phyloP scores from a whole-genome alignment of 768 basidiomycete genomes.

The Termitomyces sp. region DNA sequence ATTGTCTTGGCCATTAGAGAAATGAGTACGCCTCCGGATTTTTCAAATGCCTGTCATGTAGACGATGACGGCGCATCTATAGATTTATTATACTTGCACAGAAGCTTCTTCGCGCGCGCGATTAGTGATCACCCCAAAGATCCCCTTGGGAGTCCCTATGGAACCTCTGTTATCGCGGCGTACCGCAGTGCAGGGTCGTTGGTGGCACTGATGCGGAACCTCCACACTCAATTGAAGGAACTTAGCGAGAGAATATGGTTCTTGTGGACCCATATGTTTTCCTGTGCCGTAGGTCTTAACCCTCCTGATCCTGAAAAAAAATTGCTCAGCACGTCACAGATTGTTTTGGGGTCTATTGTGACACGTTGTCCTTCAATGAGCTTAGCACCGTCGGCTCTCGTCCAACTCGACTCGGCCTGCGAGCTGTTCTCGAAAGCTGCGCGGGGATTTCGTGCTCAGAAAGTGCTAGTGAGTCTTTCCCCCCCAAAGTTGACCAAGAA shows the following conservation, averaged over 20 bases:
- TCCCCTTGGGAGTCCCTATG: conserved; percentile 67
- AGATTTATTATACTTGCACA: conserved; percentile 69
- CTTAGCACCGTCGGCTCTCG: conserved; percentile 67
- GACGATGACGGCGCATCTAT: background rate
- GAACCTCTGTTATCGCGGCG: conserved; percentile 68
- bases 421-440: conserved; percentile 71
- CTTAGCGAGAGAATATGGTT: conserved; percentile 65
- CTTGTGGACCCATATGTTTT: conserved; percentile 59
- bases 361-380: conserved; percentile 79
- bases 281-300: conserved; percentile 49
- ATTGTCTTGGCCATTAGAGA: conserved; percentile 66
- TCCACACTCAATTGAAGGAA: conserved; percentile 59
- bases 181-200: conserved; percentile 71
- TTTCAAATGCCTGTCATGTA: background rate
- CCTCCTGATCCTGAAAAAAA: conserved; percentile 5
- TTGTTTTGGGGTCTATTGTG: conserved; percentile 70
- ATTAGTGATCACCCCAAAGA: conserved; percentile 72
- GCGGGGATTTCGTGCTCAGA: conserved; percentile 55
- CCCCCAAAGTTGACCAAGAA: background rate
- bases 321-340: conserved; percentile 30
- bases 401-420: conserved; percentile 71
- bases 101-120: conserved; percentile 70
- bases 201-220: conserved; percentile 64
- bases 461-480: conserved; percentile 49
- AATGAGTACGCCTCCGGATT: conserved; percentile 42